phyloP scores from a whole-genome alignment of 129 eudicot species.

The Tagetes patula region DNA sequence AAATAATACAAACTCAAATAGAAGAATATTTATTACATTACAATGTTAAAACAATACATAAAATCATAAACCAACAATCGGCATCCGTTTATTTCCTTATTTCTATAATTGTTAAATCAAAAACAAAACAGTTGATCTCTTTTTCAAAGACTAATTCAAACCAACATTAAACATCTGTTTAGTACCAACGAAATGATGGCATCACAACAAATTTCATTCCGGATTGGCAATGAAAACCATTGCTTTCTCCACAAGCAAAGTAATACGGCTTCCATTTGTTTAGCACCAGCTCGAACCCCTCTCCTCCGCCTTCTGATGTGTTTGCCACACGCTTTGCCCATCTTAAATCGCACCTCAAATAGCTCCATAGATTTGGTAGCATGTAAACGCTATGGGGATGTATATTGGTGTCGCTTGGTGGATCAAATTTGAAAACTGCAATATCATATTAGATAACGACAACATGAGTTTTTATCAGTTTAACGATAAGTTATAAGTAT shows the following conservation, averaged over 20 bases:
- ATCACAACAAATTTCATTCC: constrained; percentile 74
- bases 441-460: background rate
- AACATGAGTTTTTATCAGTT: background rate
- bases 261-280: constrained; percentile 63
- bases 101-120: background rate
- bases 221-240: constrained; percentile 55
- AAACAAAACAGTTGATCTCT: background rate
- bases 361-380: constrained; percentile 61
- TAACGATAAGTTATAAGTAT: background rate
- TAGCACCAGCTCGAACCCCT: constrained; percentile 62
- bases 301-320: constrained; percentile 50
- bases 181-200: constrained; percentile 61
- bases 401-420: constrained; percentile 46
- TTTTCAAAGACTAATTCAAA: background rate
- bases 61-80: too few species aligned
- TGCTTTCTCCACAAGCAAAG: constrained; percentile 72
- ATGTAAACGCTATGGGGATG: constrained; percentile 66
- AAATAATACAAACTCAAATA: too few species aligned
- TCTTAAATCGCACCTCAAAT: constrained; percentile 51
- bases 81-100: background rate
- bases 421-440: constrained; percentile 71
- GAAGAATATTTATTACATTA: too few species aligned
- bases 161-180: background rate
- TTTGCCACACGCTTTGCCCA: constrained; percentile 51
- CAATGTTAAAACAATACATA: too few species aligned